Evolutionary conservation across 192 early-diverging fungal species (phyloP), one percentile per base, ranked within the genome.

Genomic region (Helicostylum pulchrum): DNA sequence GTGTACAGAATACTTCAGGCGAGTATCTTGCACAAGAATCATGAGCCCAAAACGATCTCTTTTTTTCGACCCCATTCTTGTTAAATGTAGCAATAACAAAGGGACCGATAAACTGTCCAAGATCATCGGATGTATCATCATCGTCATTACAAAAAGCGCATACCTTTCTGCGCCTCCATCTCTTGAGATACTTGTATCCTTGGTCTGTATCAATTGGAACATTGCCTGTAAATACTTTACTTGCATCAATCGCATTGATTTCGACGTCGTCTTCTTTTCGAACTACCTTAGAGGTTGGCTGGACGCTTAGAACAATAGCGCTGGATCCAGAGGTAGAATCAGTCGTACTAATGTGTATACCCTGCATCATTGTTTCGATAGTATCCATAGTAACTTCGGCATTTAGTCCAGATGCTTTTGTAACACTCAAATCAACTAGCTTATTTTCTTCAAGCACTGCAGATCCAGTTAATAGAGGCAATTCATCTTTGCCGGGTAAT

Each of bases 21-120:
- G 93, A 90, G 71, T 84, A 90, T 12, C 83, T 63, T 1, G 93
- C 94, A 63, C 94, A 96, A 7, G 84, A 82, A 44, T 89, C 83
- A 74, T 96, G 94, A 6, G 86, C 87, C 94, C 94, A 96, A 57
- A 94, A 91, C 1, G 77, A 72, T 39, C 76, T 77, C 42, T 75
- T 78, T 51, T 77, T 81, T 19, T 71, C 58, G 3, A 66, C 65
- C 20, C 88, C 89, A 43, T 80, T 78, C 1, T 77, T 81, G 14
- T 75, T 80, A 3, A 69, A 72, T 0, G 81, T 72, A 7, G 77
- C 71, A 21, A 85, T 70, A 9, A 87, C 60, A 56, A 92, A 90
- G 0, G 82, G 84, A n/a, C 77, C 85, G 43, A 88, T 78, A 55
- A 88, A 88, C 6, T 65, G 54, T 30, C 80, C 85, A 31, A 78